Base-by-base conservation (phyloP, 1,139 yeast species). In the Sugiyamaella novakii region DNA sequence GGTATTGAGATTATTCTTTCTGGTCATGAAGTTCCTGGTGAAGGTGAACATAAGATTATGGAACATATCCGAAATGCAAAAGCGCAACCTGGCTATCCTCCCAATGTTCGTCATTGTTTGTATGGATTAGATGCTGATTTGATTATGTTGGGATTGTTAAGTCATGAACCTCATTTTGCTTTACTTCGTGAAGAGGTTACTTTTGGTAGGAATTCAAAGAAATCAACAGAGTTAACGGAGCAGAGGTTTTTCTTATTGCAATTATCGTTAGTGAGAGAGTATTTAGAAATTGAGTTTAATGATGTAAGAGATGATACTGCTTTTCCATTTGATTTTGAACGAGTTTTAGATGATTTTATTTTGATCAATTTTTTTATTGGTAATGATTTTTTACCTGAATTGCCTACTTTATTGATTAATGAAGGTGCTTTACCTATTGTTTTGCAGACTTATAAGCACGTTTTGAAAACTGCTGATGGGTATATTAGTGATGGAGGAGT, bases 11-110 rank as follows among this genome's bases (percentile, higher is more conserved):
- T 92, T 24, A 80, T 92, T 31, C 80, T 92, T 43, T 86, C 96
- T 64, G 99, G 95, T 59, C 96, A 95, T 44, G 92, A 95, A 27
- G 98, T 91, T 10, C 98, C 99, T 1, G 99, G 99, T 52, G 99
- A 92, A 74, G 99, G 99, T 64, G 99, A 92, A 70, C 99, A 92
- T 73, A 92, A 92, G 67, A 84, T 92, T 60, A 94, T 92, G 98
- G 87, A 86, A 58, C 89, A 85, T 63, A 87, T 94, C 59, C 81
- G 98, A 60, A 77, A 84, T 45, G 88, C 87, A 69, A 79, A 96
- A 65, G 81, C 89, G 42, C 91, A 87, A 61, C 85, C 92, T 0
- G 87, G 80, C 63, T 89, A 91, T 67, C 78, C 87, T 61, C 92
- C 96, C 31, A 92, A 94, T 67, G 84, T 91, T 1, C 80, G 87